Evolutionary conservation across 176 grass and related monocot species (phyloP), one percentile per base, ranked within the genome.

Genomic region (Zoysia pacifica): DNA sequence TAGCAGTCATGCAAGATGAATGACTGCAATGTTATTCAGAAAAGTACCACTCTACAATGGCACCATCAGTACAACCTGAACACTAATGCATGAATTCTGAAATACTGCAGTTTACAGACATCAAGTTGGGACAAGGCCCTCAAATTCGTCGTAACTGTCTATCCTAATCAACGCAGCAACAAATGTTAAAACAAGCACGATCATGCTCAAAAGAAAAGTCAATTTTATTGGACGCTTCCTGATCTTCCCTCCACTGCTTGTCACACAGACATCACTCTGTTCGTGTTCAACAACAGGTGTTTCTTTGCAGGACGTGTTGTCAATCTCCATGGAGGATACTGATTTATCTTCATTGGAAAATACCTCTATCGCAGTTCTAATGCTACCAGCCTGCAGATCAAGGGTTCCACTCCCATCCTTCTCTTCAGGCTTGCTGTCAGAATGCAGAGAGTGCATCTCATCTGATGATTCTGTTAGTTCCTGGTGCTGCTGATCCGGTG

Each of bases 121-220:
- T 93, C 73, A 97, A 77, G 94, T 97, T 0, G 94, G 91, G 15
- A 97, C 94, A 49, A 97, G 73, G 48, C 86, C 79, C 40, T 58
- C 72, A 44, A 82, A 82, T 71, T 78, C 77, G 12, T 86, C 83
- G 58, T 80, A 18, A 38, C 64, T 76, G 1, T 94, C 87, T 16
- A 75, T 86, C 60, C 80, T 86, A 82, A 94, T 48, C 15, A 69
- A 56, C 19, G 74, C n/a, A 49, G 81, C 18, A 1, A 98, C 65
- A 19, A 76, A 54, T 39, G 80, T 65, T 16, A 98, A 5, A 63
- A 93, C 5, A 4, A 86, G 50, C 14, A 89, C 67, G 53, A 89
- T 8, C 9, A 85, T 41, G 82, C 85, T 82, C 37, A 81, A 85
- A 75, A 73, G 13, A 46, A 89, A 78, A 49, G 70, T 50, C 42